Evolutionary conservation across 2,329 filamentous ascomycete genomes (phyloP).

Genomic region (Verticillium alfalfae): DNA sequence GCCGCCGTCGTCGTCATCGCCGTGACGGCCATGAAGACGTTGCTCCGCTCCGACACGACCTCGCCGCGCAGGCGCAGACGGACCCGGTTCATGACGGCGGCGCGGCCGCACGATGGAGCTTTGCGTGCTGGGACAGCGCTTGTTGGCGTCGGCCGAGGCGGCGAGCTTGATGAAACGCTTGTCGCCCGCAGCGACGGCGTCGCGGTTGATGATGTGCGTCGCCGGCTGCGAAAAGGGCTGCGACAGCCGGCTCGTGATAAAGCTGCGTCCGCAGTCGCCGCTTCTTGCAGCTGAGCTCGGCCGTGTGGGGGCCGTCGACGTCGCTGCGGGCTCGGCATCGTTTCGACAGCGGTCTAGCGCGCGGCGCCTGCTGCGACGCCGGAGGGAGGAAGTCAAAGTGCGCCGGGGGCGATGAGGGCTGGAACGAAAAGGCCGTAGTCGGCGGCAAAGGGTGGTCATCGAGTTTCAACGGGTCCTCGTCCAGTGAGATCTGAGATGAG

Average conservation of each 20-base stretch:
- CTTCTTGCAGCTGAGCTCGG: slow-evolving; percentile 55
- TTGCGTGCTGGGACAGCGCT: slow-evolving; percentile 36
- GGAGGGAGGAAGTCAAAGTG: slow-evolving; percentile 3
- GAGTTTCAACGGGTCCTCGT: not conserved
- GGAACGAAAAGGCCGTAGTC: not conserved
- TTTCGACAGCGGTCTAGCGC: not conserved
- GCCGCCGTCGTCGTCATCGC: slow-evolving; percentile 10
- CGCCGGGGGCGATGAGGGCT: not conserved
- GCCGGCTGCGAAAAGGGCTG: slow-evolving; percentile 64
- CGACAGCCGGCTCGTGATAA: slow-evolving; percentile 64
- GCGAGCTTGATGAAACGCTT: slow-evolving; percentile 44
- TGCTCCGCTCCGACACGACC: slow-evolving; percentile 20
- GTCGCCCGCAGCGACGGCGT: slow-evolving; percentile 36
- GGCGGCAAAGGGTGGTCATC: not conserved
- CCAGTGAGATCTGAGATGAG: not conserved
- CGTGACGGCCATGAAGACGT: slow-evolving; percentile 22
- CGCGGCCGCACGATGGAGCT: slow-evolving; percentile 54
- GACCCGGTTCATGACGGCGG: slow-evolving; percentile 60
- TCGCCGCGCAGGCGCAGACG: slow-evolving; percentile 39
- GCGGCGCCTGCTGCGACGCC: not conserved
- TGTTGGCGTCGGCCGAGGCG: slow-evolving; percentile 29
- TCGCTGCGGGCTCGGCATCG: slow-evolving; percentile 42
- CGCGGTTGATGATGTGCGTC: slow-evolving; percentile 63
- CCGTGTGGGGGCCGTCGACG: slow-evolving; percentile 52
- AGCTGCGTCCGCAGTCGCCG: slow-evolving; percentile 57